A percentile compares a stretch with the other conserved stretches of the same genome.
phyloP scores from a whole-genome alignment of 768 basidiomycete genomes.

The Boletales sp. region DNA sequence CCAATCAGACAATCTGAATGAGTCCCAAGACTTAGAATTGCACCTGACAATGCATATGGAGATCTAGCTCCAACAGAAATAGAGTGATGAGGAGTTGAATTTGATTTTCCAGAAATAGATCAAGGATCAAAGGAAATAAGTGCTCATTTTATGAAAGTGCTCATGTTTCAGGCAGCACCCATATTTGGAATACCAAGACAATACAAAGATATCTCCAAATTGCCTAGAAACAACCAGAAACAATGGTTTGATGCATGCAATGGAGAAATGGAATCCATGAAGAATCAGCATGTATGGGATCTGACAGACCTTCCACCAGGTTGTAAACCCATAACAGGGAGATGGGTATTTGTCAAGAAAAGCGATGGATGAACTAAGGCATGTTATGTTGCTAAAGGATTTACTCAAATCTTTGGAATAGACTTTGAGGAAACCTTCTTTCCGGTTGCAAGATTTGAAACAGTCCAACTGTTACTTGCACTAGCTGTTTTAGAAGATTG shows the following conservation, averaged over 20 bases:
- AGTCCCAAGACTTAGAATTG: too few species aligned
- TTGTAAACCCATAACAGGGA: not conserved
- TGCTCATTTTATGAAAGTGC: not conserved
- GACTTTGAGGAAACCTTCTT: slow-evolving; percentile 27
- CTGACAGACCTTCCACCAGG: not conserved
- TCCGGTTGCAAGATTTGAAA: not conserved
- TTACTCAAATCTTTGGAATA: slow-evolving; percentile 29
- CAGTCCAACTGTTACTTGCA: not conserved
- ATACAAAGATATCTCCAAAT: not conserved
- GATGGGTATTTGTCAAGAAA: not conserved
- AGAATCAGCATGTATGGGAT: not conserved
- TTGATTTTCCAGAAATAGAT: not conserved
- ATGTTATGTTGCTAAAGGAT: slow-evolving; percentile 35
- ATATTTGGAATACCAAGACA: not conserved
- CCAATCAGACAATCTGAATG: too few species aligned
- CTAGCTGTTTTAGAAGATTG: slow-evolving; percentile 17
- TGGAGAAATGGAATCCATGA: not conserved
- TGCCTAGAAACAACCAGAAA: not conserved
- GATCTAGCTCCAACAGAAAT: not conserved
- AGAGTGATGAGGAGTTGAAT: not conserved
- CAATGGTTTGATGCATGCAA: not conserved
- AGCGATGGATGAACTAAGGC: slow-evolving; percentile 19
- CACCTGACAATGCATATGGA: too few species aligned
- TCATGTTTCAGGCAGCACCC: not conserved
- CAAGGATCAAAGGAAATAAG: too few species aligned